Conservation (phyloP, 164 flowering plant species). For the Umbilicus rupestris region DNA sequence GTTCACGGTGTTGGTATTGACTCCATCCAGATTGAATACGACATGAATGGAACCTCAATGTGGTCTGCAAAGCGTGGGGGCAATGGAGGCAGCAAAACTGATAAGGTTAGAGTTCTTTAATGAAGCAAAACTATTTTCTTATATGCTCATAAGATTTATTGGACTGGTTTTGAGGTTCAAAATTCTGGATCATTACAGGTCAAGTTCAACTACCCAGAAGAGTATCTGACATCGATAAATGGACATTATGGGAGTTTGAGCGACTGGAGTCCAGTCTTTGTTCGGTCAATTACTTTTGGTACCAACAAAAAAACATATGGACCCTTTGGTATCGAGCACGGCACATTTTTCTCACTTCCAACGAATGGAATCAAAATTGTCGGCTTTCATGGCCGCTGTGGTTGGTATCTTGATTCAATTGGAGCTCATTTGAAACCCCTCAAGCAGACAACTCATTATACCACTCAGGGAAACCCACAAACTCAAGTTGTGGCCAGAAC, state of each 20-base stretch:
- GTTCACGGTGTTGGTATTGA: slow-evolving; percentile 41
- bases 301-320: slow-evolving; percentile 62
- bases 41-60: slow-evolving; percentile 31
- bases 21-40: slow-evolving; percentile 52
- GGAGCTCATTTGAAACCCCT: slow-evolving; percentile 54
- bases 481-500: slow-evolving; percentile 13
- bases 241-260: slow-evolving; percentile 50
- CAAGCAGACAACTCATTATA: slow-evolving; percentile 17
- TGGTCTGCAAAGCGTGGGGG: slow-evolving; percentile 52
- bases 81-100: slow-evolving; percentile 44
- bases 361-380: slow-evolving; percentile 44
- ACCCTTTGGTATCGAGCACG: slow-evolving; percentile 60
- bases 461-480: slow-evolving; percentile 20
- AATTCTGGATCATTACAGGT: slow-evolving; percentile 28
- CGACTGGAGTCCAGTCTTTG: slow-evolving; percentile 24
- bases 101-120: slow-evolving; percentile 32
- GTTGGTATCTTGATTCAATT: slow-evolving; percentile 58
- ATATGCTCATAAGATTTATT: neutral
- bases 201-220: slow-evolving; percentile 59
- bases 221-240: slow-evolving; percentile 46
- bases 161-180: neutral
- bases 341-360: slow-evolving; percentile 46
- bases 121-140: slow-evolving; percentile 23
- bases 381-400: slow-evolving; percentile 62
- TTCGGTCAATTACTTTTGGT: slow-evolving; percentile 52